Evolutionary conservation across 208 protist genomes (phyloP), one percentile per base, ranked within the genome.

Genomic region (Porcisia hertigi): DNA sequence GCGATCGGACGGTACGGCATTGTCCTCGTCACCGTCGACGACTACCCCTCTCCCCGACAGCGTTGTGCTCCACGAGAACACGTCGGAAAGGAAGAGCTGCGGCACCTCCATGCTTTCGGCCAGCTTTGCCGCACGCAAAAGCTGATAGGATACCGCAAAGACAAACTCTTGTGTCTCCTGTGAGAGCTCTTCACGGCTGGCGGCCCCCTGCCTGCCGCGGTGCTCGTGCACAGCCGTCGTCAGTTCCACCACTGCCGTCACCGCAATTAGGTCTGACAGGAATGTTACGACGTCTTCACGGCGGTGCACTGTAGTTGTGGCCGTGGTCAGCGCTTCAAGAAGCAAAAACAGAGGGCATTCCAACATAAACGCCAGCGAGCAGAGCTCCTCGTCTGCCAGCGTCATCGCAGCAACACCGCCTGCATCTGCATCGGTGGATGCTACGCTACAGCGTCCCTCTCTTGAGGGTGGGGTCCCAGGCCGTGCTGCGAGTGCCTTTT

Each of bases 91-190:
- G 14, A 88, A 60, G 2, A 84, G 80, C 73, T 94, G 88, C 49
- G 85, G 73, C 3, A 82, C 57, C 54, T 93, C 84, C 87, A 97
- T 94, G 55, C 75, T 55, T 70, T 97, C 93, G 71, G 83, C 89
- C 47, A 93, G 72, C 60, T 88, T 79, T 20, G 85, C 85, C 4
- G 88, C 87, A 18, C 81, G 88, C 39, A 92, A 85, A 3, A 95
- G 81, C 57, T 92, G 86, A 16, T 86, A 81, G 2, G 90, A 74
- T 6, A 93, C 53, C 2, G 74, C 73, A 14, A 86, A 54, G n/a
- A 87, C 52, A 49, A 77, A 79, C 30, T 76, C 76, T 57, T 78
- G 73, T 39, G 34, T 43, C n/a, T 30, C 49, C 64, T 18, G 30
- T 3, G n/a, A 16, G 1, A 52, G 30, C 0, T 45, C 41, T n/a